Evolutionary conservation across 192 early-diverging fungal genomes (phyloP), one percentile per base, ranked within the genome.

Genomic region (Thoreauomyces humboldtii): DNA sequence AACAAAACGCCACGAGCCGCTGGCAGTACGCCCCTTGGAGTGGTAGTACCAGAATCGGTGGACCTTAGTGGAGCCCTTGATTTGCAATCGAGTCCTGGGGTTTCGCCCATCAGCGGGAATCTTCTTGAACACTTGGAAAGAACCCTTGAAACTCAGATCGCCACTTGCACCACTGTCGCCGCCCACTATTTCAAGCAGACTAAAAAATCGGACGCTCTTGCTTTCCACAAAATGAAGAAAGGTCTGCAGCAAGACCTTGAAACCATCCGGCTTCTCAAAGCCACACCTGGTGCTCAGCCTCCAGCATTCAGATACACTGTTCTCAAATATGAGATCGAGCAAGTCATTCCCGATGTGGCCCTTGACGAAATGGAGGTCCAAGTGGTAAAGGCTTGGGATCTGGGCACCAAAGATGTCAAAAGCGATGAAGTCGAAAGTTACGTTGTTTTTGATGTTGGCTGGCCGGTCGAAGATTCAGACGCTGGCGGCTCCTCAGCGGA

Each of bases 361-460:
- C 31, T 72, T 11, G 88, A 90, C 52, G 87, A 90, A 41, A 69
- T 91, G 74, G 84, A 86, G 24, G 61, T 92, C 7, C 55, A 67
- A 6, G 79, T 92, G 29, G 71, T 80, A 17, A 57, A 77, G 17
- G 89, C 80, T 0, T 77, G 66, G 46, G 83, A 87, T 60, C 38
- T 91, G 27, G 72, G 69, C 5, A 78, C 67, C 2, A 69, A 77
- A 61, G 85, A 82, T 19, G 77, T 87, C 0, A 69, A 76, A 12
- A 55, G 70, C 11, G 61, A 70, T 52, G 82, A 87, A 43, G 71
- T 92, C 44, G 87, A 89, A 7, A 76, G 79, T 7, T 87, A 77
- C 65, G 87, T 90, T 7, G 58, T 63, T 12, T 92, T 79, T 79
- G 89, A 92, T 73, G 46, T 89, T 12, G 89, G 88, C n/a, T 89